phyloP scores from a whole-genome alignment of 306 rosid species.

The Fragaria nilgerrensis region DNA sequence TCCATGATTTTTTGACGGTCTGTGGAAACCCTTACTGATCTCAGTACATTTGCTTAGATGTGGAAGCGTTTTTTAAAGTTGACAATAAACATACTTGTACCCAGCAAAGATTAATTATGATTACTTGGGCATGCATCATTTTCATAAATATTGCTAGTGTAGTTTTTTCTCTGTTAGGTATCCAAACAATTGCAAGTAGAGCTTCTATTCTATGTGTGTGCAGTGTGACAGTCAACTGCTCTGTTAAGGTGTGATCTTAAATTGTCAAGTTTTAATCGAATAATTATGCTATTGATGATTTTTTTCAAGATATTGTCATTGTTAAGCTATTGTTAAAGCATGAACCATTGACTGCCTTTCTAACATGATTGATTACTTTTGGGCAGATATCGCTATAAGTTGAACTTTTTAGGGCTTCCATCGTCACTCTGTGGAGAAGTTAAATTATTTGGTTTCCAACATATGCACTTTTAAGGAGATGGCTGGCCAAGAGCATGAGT shows the following conservation, averaged over 20 bases:
- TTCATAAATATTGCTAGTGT: not conserved
- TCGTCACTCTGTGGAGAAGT: not conserved
- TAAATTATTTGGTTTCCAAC: not conserved
- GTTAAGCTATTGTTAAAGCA: slow-evolving; percentile 1
- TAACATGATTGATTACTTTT: slow-evolving; percentile 7
- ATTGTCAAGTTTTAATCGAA: not conserved
- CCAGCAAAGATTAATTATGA: not conserved
- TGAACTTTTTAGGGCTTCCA: slow-evolving; percentile 20
- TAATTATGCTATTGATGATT: not conserved
- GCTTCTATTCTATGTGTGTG: not conserved
- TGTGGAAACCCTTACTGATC: slow-evolving; percentile 7
- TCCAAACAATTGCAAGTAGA: not conserved
- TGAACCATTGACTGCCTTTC: not conserved
- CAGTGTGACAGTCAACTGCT: not conserved
- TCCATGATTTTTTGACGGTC: not conserved
- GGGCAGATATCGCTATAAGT: slow-evolving; percentile 18
- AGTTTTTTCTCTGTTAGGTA: not conserved
- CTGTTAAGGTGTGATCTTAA: not conserved
- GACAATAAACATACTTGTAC: not conserved
- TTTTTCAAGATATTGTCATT: not conserved
- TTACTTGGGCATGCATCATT: not conserved
- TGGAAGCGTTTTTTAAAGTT: not conserved
- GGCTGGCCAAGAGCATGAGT: slow-evolving; percentile 52
- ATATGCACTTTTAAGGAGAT: slow-evolving; percentile 33
- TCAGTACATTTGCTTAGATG: not conserved